Conservation (phyloP, 2,329 filamentous ascomycete species). For the Talaromyces sp. region DNA sequence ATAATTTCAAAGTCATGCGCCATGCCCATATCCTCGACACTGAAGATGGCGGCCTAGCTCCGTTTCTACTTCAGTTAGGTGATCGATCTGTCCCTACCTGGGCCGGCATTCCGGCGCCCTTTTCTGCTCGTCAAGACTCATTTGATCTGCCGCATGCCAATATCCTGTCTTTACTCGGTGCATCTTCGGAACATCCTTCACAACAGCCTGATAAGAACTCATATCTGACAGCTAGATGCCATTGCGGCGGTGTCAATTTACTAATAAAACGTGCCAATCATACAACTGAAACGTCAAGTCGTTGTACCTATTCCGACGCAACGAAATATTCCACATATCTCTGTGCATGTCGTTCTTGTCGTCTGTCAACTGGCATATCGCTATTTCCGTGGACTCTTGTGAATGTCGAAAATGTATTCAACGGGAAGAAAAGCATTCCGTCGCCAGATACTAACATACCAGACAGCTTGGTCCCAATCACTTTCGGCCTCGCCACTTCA, state of each 20-base stretch:
- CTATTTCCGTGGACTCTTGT: background rate
- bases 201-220: background rate
- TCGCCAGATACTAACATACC: too few species aligned
- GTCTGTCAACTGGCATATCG: background rate
- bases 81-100: background rate
- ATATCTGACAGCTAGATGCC: background rate
- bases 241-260: background rate
- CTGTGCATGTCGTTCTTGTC: background rate
- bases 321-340: background rate
- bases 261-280: background rate
- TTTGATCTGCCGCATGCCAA: background rate
- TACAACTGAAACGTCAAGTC: background rate
- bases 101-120: background rate
- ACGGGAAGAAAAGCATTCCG: background rate
- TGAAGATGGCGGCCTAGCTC: background rate
- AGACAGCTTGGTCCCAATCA: background rate
- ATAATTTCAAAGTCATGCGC: background rate
- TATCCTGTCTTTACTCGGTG: background rate
- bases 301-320: background rate
- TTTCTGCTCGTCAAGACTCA: background rate
- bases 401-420: background rate
- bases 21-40: background rate
- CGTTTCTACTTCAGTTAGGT: background rate
- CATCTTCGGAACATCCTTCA: background rate
- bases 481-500: background rate